Conservation (phyloP, 176 grass and related monocot species). For the Aegilops tauschii region DNA sequence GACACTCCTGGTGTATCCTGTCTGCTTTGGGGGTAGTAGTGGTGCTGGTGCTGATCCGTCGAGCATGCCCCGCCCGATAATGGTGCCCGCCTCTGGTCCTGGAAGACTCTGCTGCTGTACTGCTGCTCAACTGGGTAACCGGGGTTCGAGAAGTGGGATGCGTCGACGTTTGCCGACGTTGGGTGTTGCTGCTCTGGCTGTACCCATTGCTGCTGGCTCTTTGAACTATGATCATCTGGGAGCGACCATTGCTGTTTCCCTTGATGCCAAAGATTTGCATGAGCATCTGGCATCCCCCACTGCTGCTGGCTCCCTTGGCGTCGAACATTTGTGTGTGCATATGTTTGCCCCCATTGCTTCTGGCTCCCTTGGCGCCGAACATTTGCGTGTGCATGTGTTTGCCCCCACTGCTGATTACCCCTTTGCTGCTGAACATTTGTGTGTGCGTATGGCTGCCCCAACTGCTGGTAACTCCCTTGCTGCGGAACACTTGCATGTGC, state of each 20-base stretch:
- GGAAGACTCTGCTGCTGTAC: neutral
- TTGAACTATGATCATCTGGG: neutral
- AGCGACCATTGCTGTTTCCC: neutral
- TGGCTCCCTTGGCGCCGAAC: neutral
- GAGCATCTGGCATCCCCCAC: neutral
- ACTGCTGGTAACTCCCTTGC: neutral
- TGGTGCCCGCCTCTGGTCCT: neutral
- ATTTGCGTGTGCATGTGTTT: neutral
- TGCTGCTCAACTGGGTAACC: neutral
- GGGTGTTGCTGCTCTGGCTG: neutral
- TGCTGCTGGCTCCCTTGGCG: neutral
- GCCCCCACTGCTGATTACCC: neutral
- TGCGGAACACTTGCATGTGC: neutral
- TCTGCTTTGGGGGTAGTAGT: neutral
- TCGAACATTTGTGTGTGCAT: neutral
- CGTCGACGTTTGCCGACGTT: neutral
- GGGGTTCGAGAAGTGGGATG: conserved; percentile 8
- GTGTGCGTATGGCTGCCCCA: neutral
- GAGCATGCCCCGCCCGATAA: neutral
- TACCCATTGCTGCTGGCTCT: neutral
- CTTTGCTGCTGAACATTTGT: neutral
- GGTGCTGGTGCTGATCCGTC: conserved; percentile 5
- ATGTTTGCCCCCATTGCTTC: neutral
- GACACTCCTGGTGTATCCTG: neutral
- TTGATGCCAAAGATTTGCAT: neutral